Base-by-base conservation (phyloP, 106 monocot genomes). In the Narthecium ossifragum region DNA sequence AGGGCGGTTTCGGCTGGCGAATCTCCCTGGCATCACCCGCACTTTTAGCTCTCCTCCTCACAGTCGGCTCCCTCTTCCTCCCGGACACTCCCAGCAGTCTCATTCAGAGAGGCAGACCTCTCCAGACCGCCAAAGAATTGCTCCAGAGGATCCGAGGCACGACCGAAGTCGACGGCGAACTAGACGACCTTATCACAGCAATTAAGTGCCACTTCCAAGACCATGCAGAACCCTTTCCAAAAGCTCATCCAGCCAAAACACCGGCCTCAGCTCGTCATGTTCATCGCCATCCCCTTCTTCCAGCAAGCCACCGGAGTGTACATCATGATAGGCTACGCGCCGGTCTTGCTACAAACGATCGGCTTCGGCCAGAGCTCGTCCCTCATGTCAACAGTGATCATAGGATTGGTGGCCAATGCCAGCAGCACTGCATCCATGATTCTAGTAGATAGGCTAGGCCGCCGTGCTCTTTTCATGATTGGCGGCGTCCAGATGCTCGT, bases 181-280 rank as follows among this genome's bases (percentile, higher is more conserved):
- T 83, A 0, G 26, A 78, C 6, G 67, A 70, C 29, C 24, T 83
- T 18, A 50, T 67, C 41, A 20, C 24, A 4, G 77, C 73, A 12
- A 48, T 34, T 18, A 51, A 61, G n/a, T n/a, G n/a, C n/a, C n/a
- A n/a, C n/a, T n/a, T n/a, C n/a, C 0, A 55, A 60, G 4, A 3
- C 45, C 10, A 37, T 52, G 0, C 15, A 46, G 26, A 40, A 45
- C 11, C 63, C 67, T 0, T 73, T 69, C 29, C 37, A 46, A 22
- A 24, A 25, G 3, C 53, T 73, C 15, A 6, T 45, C 5, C 31
- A 29, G 34, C 26, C 15, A 15, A 51, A 26, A 23, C 78, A 78
- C 34, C 69, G 83, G 9, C 83, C 83, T 5, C 78, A 78, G 14
- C 70, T 83, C 0, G 70, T 71, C 5, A 83, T 78, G 83, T 79